Evolutionary conservation across 1,284 basidiomycete genomes (phyloP), one percentile per base, ranked within the genome.

Genomic region (Fomes fomentarius): DNA sequence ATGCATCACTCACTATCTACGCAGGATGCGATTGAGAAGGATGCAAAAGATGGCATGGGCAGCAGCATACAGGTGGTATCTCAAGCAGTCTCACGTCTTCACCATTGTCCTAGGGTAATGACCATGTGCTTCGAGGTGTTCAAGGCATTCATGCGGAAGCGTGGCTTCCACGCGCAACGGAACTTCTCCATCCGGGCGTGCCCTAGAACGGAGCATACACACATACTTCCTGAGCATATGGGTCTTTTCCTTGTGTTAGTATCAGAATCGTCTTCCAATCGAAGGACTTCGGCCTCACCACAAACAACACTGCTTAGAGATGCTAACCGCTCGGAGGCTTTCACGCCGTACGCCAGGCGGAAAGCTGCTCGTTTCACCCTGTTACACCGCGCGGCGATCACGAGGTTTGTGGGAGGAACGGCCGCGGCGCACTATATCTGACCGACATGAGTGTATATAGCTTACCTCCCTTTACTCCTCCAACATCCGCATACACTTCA

Each of bases 1-100:
- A 30, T 25, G 43, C 17, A 43, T 26, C 21, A 33, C 56, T 47
- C 28, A 54, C 17, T 25, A 31, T 45, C n/a, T 25, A 5, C 38
- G 5, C 15, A 65, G 79, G 91, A 94, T 61, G 89, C 94, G 19
- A 91, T 96, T 54, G 92, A 95, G 71, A 83, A 76, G 2, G 81
- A 81, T 8, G 93, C 81, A 0, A 89, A n/a, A 89, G 66, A 76
- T 77, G 35, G 87, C 84, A 1, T 95, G 91, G 91, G 76, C 71
- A 61, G 66, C 68, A 38, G 73, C 74, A 28, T 80, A 75, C 52
- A 63, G 65, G 37, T 63, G 56, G 57, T 68, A 75, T 58, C 65
- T 82, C 12, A 55, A 66, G 25, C 59, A 40, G 50, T 12, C 9
- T 4, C 11, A 45, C 3, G 14, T 43, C 15, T 37, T 17, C 28